Evolutionary conservation across 345 rosid genomes (phyloP).

Genomic region (Dipteronia sinensis): DNA sequence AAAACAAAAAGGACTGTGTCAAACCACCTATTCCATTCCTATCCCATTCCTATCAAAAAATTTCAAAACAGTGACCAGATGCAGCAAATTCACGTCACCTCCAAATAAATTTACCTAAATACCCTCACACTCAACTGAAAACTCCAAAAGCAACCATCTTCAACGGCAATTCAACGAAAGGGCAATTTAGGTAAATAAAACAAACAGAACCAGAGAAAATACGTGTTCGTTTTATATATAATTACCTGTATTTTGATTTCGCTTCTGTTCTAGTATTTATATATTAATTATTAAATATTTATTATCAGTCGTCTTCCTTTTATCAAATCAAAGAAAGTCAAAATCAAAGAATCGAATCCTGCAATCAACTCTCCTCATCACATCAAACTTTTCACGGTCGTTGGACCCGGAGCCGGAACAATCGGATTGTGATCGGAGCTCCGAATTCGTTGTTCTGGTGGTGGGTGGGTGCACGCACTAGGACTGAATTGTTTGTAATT

Average conservation of each 20-base stretch:
- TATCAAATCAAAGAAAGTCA: background rate
- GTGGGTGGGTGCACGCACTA: background rate
- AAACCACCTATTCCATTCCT: background rate
- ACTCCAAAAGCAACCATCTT: background rate
- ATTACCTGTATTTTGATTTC: background rate
- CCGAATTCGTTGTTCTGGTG: background rate
- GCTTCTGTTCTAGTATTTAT: background rate
- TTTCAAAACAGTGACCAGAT: background rate
- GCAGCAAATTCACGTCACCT: background rate
- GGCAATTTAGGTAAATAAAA: background rate
- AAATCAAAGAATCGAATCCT: background rate
- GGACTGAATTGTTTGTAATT: background rate
- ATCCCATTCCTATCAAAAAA: too few species aligned
- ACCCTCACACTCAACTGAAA: background rate
- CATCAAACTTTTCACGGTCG: background rate
- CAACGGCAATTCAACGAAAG: constrained; percentile 3
- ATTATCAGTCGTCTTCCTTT: background rate
- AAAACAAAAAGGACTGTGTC: background rate
- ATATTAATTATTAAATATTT: background rate
- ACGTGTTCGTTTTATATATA: background rate
- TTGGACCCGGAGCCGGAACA: background rate
- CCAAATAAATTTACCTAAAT: background rate
- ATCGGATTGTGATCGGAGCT: background rate
- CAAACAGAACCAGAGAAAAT: background rate
- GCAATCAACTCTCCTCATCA: background rate